A percentile compares a stretch with the other conserved stretches of the same genome.
phyloP scores from a whole-genome alignment of 1,284 basidiomycete genomes.

The Ustilago hordei region DNA sequence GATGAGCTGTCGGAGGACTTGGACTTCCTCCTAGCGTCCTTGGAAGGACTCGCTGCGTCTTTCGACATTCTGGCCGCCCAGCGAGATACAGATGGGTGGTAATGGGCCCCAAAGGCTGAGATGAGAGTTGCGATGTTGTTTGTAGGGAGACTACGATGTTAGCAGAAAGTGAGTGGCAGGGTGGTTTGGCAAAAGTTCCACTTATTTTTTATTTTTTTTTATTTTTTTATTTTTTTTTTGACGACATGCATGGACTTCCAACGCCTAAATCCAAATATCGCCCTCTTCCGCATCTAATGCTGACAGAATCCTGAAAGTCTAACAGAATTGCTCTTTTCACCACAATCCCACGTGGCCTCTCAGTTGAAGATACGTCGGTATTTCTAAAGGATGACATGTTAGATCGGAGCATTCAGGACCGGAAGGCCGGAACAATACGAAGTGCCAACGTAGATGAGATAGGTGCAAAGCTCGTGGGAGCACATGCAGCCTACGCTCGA shows the following conservation, averaged over 20 bases:
- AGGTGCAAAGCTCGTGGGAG: no score
- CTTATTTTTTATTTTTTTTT: slow-evolving; percentile 5
- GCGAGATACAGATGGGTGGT: background rate
- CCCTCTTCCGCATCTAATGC: background rate
- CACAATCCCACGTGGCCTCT: no score
- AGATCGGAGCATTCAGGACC: no score
- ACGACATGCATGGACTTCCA: slow-evolving; percentile 6
- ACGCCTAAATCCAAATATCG: background rate
- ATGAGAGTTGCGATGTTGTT: background rate
- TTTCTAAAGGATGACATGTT: no score
- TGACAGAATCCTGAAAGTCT: background rate
- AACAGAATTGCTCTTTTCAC: background rate
- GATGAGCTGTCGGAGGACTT: slow-evolving; percentile 38
- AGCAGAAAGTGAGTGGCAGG: background rate
- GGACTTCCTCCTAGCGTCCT: slow-evolving; percentile 40
- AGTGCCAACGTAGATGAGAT: no score
- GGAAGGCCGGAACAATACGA: no score
- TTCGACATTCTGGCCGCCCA: slow-evolving; percentile 16
- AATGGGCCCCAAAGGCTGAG: background rate
- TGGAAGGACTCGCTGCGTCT: slow-evolving; percentile 15
- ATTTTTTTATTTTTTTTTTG: slow-evolving; percentile 3
- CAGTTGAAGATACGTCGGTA: no score
- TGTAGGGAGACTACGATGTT: background rate
- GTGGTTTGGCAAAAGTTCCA: slow-evolving; percentile 12
- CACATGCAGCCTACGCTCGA: no score